Evolutionary conservation across 495 filamentous ascomycete genomes (phyloP).

Genomic region (Penicillium taxi): DNA sequence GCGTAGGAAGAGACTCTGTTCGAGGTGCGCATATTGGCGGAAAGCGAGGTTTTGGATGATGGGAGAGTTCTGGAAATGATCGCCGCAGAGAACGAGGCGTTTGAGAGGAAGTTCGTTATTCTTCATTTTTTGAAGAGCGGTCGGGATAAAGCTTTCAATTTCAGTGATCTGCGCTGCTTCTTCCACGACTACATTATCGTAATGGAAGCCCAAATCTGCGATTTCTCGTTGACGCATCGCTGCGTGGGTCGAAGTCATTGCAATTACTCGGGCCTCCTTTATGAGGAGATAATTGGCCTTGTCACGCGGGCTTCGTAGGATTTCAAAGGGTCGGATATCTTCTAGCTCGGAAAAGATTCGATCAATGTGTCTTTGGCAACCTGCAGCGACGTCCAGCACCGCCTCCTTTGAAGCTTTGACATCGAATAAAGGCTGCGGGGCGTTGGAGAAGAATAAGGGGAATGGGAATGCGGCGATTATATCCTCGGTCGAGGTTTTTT

Average conservation of each 20-base stretch:
- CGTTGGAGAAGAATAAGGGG: conserved; percentile 78
- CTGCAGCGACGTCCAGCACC: conserved; percentile 66
- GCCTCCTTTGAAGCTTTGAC: conserved; percentile 53
- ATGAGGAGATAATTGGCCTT: conserved; percentile 92
- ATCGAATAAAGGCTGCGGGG: conserved; percentile 78
- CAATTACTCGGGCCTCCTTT: conserved; percentile 91
- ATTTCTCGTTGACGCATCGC: conserved; percentile 97
- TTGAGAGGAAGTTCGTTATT: conserved; percentile 68
- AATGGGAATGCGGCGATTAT: conserved; percentile 81
- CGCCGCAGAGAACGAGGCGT: conserved; percentile 84
- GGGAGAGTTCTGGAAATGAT: conserved; percentile 94
- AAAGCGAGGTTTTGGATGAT: conserved; percentile 96
- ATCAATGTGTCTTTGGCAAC: conserved; percentile 84
- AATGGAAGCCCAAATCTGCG: conserved; percentile 83
- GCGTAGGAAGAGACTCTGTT: conserved; percentile 89
- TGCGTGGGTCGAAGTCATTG: conserved; percentile 97
- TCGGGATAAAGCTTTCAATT: conserved; percentile 91
- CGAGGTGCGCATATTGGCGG: conserved; percentile 88
- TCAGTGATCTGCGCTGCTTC: conserved; percentile 98
- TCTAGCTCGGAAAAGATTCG: conserved; percentile 91
- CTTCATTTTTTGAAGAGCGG: conserved; percentile 74
- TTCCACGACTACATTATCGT: conserved; percentile 98
- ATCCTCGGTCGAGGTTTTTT: conserved; percentile 47
- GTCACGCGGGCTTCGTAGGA: conserved; percentile 76
- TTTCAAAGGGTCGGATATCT: conserved; percentile 92